phyloP scores from a whole-genome alignment of 2,329 filamentous ascomycete species.

The Aspergillus phoenicis region DNA sequence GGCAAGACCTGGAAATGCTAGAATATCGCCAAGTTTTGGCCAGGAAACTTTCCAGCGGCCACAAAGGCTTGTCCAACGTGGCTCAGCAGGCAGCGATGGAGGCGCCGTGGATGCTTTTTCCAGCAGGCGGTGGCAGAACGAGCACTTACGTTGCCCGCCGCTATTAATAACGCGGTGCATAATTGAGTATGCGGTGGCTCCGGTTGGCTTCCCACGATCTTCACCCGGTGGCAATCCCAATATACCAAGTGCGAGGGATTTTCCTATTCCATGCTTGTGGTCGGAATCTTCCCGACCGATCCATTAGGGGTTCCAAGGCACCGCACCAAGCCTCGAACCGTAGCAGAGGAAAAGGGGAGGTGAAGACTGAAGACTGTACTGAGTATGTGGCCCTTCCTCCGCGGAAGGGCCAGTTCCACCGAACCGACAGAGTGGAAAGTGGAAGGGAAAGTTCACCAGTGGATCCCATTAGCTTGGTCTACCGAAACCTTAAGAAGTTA shows the following conservation, averaged over 20 bases:
- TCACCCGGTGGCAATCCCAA: neutral
- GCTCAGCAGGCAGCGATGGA: neutral
- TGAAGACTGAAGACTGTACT: neutral
- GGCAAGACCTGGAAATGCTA: neutral
- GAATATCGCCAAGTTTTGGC: neutral
- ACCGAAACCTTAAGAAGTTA: neutral
- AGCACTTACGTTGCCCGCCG: constrained; percentile 13
- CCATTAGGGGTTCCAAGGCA: neutral
- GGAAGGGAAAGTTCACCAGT: neutral
- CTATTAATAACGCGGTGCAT: constrained; percentile 10
- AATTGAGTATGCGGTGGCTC: neutral
- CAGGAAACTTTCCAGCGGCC: neutral
- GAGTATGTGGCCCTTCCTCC: neutral
- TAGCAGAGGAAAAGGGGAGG: neutral
- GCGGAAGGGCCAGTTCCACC: neutral
- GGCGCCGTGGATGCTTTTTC: neutral
- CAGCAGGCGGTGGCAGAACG: constrained; percentile 20
- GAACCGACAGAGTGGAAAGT: constrained; percentile 1
- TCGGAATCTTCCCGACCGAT: neutral
- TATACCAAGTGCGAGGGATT: neutral
- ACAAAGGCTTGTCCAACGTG: neutral
- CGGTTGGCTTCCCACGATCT: neutral
- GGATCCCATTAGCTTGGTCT: neutral
- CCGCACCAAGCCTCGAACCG: neutral
- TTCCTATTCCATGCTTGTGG: neutral